Evolutionary conservation across 495 filamentous ascomycete genomes (phyloP).

Genomic region (Xylaria venustula): DNA sequence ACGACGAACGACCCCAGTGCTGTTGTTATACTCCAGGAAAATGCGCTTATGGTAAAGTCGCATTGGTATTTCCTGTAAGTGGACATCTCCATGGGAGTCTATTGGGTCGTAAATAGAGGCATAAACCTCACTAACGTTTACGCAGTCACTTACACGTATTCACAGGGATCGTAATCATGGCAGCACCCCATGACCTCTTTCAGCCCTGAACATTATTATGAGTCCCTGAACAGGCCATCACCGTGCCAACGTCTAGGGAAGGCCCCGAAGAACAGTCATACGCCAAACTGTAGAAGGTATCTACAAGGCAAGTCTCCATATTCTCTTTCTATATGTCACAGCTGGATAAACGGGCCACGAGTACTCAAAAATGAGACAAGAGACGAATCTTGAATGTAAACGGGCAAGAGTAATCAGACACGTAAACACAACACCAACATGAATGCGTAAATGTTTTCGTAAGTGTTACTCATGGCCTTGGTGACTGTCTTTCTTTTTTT

Average conservation of each 20-base stretch:
- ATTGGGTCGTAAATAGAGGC: too few species aligned
- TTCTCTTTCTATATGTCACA: background rate
- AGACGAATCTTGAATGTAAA: too few species aligned
- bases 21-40: background rate
- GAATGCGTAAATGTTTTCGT: background rate
- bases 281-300: background rate
- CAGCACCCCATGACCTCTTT: background rate
- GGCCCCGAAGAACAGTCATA: background rate
- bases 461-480: background rate
- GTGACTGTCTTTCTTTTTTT: background rate
- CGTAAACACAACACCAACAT: conserved; percentile 5
- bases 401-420: conserved; percentile 8
- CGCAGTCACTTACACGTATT: background rate
- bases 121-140: background rate
- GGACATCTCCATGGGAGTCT: background rate
- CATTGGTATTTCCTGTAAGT: conserved; percentile 9
- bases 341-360: background rate
- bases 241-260: too few species aligned
- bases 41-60: conserved; percentile 1
- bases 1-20: background rate
- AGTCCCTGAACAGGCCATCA: background rate
- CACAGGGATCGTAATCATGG: background rate
- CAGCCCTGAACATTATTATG: background rate
- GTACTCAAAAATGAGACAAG: too few species aligned
- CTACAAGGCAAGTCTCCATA: background rate